Base-by-base conservation (phyloP, 768 basidiomycete species). In the Boletus fagicola region DNA sequence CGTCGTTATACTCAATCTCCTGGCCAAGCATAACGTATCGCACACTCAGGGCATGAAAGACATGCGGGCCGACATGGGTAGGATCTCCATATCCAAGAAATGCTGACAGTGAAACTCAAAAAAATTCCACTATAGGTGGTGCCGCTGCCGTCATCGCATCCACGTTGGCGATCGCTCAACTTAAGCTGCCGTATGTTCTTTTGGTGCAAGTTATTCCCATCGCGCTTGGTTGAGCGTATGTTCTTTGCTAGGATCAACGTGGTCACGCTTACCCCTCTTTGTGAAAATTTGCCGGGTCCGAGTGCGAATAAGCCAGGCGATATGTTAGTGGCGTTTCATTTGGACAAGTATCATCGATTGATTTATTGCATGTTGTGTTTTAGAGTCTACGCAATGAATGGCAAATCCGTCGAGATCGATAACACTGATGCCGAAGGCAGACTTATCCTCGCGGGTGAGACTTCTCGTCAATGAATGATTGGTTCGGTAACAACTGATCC, bases 1-100 rank as follows among this genome's bases (percentile, higher is more conserved):
- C 64, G 83, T 77, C 8, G 6, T 43, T 45, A 51, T 50, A 43
- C 20, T 49, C 20, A 6, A 44, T 24, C 2, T 18, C 33, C 4
- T 18, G 20, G 5, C 11, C 43, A 33, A 18, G 22, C 15, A 18
- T 52, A 15, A 57, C 51, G 13, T 15, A 51, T 53, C 16, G 46
- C 53, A n/a, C 26, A 31, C 49, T 3, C 51, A 90, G 87, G 81
- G 76, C 55, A 93, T 92, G 91, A 91, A 92, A 69, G 72, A 83
- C 5, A 92, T 92, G 90, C 83, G 90, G 40, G 92, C 80, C 2
- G 92, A 93, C 65, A 94, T 94, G 92, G 93, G 91, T 80, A 70
- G 56, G 71, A 45, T 45, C 2, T 35, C n/a, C 9, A 46, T 45
- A 1, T 38, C n/a, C 9, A 2, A n/a, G 15, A 31, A 38, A 24